Evolutionary conservation across 1,284 basidiomycete species (phyloP), one percentile per base, ranked within the genome.

Genomic region (Crucibulum cyathiforme): DNA sequence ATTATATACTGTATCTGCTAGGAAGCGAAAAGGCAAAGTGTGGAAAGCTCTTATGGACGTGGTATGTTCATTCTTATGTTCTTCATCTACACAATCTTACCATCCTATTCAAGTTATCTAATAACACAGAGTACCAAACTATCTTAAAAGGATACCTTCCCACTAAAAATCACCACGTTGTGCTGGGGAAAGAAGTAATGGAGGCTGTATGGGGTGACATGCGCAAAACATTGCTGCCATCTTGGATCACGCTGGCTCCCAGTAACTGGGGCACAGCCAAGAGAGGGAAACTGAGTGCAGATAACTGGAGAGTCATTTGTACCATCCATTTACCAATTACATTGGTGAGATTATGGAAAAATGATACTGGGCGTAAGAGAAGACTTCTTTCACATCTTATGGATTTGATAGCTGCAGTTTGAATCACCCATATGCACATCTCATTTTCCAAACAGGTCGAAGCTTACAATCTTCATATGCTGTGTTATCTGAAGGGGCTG

Each of bases 231-330:
- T 9, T 13, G 17, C 52, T 62, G 1, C 75, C 72, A 1, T 63
- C 69, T 0, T 77, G 72, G 72, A 51, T 76, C 8, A 54, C 39
- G 3, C 61, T 63, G 13, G 61, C 65, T 2, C 73, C 71, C 3
- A 7, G 35, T 2, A 72, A 72, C 36, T 75, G 69, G 56, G 68
- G 72, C 12, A 66, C 71, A 2, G 36, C 51, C 24, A 46, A 64
- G n/a, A 63, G 67, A 3, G 69, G 73, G 1, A 69, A 61, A 7
- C 64, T 75, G 36, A 76, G 74, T 49, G 74, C 72, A 5, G 70
- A 71, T 48, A 63, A 75, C 39, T 76, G 73, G 70, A 56, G 59
- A 5, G 59, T 61, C 8, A 56, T 74, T 5, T 62, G 63, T 49
- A 71, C 65, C 1, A 60, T 77, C 31, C 72, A 75, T 52, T 54